A percentile compares a stretch with the other conserved stretches of the same genome.
Evolutionary conservation across 1,284 basidiomycete species (phyloP).

Genomic region (Polyporus tsugae): DNA sequence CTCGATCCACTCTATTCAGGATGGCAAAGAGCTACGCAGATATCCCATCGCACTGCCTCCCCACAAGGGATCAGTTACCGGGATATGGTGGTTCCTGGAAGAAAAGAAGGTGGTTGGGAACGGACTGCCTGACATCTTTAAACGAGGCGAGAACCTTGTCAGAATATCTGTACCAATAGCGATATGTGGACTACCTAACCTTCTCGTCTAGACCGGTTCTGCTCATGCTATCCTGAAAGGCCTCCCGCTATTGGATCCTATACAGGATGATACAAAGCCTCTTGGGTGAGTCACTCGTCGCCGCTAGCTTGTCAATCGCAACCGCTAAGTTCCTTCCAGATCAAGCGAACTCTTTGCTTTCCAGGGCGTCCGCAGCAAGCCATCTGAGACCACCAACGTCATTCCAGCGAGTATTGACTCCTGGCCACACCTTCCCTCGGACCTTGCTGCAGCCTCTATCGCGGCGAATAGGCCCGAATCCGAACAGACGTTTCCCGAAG

Average conservation of each 20-base stretch:
- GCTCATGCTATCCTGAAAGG: conserved; percentile 73
- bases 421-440: conserved; percentile 73
- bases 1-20: conserved; percentile 78
- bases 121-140: conserved; percentile 78
- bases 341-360: conserved; percentile 81
- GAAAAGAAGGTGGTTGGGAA: conserved; percentile 49
- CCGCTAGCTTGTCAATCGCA: background rate
- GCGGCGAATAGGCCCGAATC: conserved; percentile 45
- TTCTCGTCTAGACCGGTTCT: conserved; percentile 68
- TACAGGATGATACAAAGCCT: conserved; percentile 69
- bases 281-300: conserved; percentile 56
- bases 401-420: conserved; percentile 63
- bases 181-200: conserved; percentile 8
- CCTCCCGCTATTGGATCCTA: conserved; percentile 73
- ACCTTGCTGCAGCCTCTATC: conserved; percentile 68
- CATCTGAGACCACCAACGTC: conserved; percentile 50
- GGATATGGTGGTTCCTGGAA: conserved; percentile 76
- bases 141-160: conserved; percentile 70
- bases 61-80: conserved; percentile 1
- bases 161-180: conserved; percentile 32
- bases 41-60: background rate
- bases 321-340: conserved; percentile 45
- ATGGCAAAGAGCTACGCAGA: conserved; percentile 52
- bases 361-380: conserved; percentile 66
- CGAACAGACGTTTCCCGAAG: conserved; percentile 46